These are phyloP conservation scores for Carallia brachiata DNA, from an alignment of 345 rosid genomes.

Conservation along the genomic window DNA sequence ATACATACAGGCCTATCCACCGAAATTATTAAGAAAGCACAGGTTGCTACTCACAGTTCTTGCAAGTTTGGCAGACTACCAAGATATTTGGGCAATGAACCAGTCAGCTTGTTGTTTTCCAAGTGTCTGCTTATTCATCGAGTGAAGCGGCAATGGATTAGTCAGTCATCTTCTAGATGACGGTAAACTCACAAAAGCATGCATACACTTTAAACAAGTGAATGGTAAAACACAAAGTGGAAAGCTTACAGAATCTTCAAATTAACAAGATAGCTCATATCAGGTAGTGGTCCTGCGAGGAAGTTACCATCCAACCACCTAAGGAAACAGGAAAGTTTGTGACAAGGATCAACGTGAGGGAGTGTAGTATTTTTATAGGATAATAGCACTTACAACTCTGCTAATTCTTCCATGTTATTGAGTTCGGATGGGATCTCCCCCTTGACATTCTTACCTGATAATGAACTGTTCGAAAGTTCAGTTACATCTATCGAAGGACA, in stretches of 20 bases:
- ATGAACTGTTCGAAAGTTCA: conserved; percentile 47
- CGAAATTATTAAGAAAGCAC: background rate
- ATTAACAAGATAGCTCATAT: conserved; percentile 68
- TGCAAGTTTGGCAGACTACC: conserved; percentile 62
- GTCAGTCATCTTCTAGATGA: background rate
- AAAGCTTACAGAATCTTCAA: conserved; percentile 72
- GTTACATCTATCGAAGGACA: background rate
- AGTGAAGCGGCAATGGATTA: conserved; percentile 19
- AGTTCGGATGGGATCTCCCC: conserved; percentile 69
- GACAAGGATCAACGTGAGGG: background rate
- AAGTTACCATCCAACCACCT: conserved; percentile 89
- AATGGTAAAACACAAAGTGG: conserved; percentile 11
- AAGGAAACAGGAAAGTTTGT: conserved; percentile 16
- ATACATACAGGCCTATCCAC: background rate
- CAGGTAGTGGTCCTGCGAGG: conserved; percentile 69
- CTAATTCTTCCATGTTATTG: conserved; percentile 60
- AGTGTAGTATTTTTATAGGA: background rate
- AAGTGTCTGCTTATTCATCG: conserved; percentile 61
- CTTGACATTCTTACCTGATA: conserved; percentile 63
- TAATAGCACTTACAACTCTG: conserved; percentile 65
- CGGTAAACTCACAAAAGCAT: background rate
- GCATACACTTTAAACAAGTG: background rate
- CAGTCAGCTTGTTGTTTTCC: conserved; percentile 78
- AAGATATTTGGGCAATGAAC: conserved; percentile 69
- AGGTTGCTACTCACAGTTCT: conserved; percentile 61